These are phyloP conservation scores for Auriscalpium vulgare DNA, from an alignment of 768 basidiomycete genomes.

Conservation along the genomic window DNA sequence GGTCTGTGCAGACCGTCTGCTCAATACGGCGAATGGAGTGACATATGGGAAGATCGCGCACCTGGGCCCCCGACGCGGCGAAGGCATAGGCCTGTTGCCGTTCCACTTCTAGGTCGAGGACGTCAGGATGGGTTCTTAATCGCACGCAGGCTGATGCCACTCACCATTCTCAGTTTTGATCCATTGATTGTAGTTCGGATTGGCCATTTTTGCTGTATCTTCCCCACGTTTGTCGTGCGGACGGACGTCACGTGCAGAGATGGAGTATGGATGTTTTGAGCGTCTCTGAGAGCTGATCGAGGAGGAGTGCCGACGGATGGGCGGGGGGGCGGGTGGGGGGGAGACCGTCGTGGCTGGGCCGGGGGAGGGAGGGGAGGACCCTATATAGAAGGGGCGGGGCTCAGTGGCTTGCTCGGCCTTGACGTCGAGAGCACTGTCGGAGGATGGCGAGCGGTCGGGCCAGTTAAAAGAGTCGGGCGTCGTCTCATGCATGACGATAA, in stretches of 20 bases:
- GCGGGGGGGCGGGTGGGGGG: slow-evolving; percentile 1
- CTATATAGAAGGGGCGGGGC: slow-evolving; percentile 38
- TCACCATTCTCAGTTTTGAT: slow-evolving; percentile 12
- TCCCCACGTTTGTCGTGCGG: slow-evolving; percentile 9
- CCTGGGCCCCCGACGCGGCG: slow-evolving; percentile 18
- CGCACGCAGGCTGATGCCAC: not conserved
- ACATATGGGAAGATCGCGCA: not conserved
- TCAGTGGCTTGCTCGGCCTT: slow-evolving; percentile 6
- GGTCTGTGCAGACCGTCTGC: not conserved
- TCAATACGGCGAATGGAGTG: slow-evolving; percentile 21
- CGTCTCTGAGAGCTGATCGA: slow-evolving; percentile 6
- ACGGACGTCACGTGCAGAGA: slow-evolving; percentile 7
- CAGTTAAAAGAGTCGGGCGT: slow-evolving; percentile 25
- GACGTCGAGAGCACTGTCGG: slow-evolving; percentile 16
- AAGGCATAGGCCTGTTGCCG: slow-evolving; percentile 12
- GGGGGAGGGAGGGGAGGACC: slow-evolving; percentile 25
- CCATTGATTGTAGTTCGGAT: slow-evolving; percentile 13
- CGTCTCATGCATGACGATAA: slow-evolving; percentile 20
- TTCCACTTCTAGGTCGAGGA: slow-evolving; percentile 3
- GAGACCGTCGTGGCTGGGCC: slow-evolving; percentile 11
- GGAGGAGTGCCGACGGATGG: slow-evolving; percentile 9
- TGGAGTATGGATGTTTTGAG: slow-evolving; percentile 13
- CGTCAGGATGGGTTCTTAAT: not conserved
- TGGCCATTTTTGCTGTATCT: slow-evolving; percentile 9
- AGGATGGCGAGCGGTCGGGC: slow-evolving; percentile 15